A percentile compares a stretch with the other conserved stretches of the same genome.
These are phyloP conservation scores for Phytophthora citricola DNA, from an alignment of 352 stramenopile genomes.

Conservation along the genomic window DNA sequence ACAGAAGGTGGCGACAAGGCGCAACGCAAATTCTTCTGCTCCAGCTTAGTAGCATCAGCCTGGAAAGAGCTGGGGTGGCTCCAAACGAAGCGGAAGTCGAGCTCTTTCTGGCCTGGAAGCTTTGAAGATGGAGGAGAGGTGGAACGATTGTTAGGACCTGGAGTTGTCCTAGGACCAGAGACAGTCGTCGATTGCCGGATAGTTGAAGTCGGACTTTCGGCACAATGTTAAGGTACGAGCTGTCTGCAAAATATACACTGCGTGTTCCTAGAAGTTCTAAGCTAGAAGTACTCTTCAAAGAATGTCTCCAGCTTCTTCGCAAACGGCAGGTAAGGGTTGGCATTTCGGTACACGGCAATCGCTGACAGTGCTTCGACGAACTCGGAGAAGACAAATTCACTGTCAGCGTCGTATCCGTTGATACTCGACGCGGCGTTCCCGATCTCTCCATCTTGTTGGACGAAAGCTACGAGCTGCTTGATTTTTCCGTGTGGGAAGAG, in stretches of 20 bases:
- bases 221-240: slow-evolving; percentile 31
- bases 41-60: slow-evolving; percentile 77
- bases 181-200: slow-evolving; percentile 83
- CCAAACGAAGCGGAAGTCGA: slow-evolving; percentile 67
- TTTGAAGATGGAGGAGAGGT: slow-evolving; percentile 84
- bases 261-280: neutral
- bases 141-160: slow-evolving; percentile 57
- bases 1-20: slow-evolving; percentile 11
- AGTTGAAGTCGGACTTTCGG: slow-evolving; percentile 78
- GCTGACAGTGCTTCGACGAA: slow-evolving; percentile 78
- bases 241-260: neutral
- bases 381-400: slow-evolving; percentile 82
- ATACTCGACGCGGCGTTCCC: slow-evolving; percentile 41
- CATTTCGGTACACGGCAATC: slow-evolving; percentile 78
- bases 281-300: slow-evolving; percentile 78
- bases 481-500: slow-evolving; percentile 76
- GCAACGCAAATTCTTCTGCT: slow-evolving; percentile 88
- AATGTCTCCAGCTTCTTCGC: slow-evolving; percentile 81
- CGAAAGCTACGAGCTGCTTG: slow-evolving; percentile 81
- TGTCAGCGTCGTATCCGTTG: slow-evolving; percentile 63
- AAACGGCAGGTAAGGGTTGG: slow-evolving; percentile 79
- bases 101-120: slow-evolving; percentile 86
- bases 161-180: slow-evolving; percentile 59
- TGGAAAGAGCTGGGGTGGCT: slow-evolving; percentile 85
- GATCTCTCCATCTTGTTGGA: slow-evolving; percentile 79